Percentiles rank a stretch among this genome's conserved stretches.
Evolutionary conservation across 306 rosid genomes (phyloP).

Genomic region (Arachis stenosperma): DNA sequence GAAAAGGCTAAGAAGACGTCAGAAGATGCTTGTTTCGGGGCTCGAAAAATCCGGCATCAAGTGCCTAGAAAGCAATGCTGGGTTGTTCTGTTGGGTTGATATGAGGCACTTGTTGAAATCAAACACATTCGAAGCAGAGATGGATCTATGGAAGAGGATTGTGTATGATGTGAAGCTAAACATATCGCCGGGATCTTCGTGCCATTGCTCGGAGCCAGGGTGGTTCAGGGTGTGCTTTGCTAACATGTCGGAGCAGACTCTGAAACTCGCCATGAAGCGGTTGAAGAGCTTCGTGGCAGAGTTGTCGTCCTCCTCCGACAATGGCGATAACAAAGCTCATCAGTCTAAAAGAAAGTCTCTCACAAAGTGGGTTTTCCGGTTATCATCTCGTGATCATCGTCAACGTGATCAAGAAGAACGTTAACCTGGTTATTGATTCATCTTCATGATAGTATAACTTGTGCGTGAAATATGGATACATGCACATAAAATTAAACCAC

Average conservation of each 20-base stretch:
- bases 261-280: conserved; percentile 63
- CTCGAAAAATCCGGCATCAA: conserved; percentile 58
- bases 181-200: conserved; percentile 79
- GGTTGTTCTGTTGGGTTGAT: conserved; percentile 79
- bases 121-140: conserved; percentile 69
- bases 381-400: conserved; percentile 60
- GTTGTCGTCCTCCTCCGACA: conserved; percentile 25
- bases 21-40: conserved; percentile 56
- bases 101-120: conserved; percentile 67
- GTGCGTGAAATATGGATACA: conserved; percentile 33
- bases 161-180: conserved; percentile 69
- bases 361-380: conserved; percentile 89
- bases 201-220: conserved; percentile 81
- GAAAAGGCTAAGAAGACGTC: conserved; percentile 62
- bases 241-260: conserved; percentile 70
- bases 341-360: conserved; percentile 53
- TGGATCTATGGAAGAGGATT: conserved; percentile 79
- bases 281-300: conserved; percentile 55
- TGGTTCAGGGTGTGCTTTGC: conserved; percentile 88
- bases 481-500: background rate
- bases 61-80: conserved; percentile 76
- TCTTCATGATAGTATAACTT: background rate
- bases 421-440: conserved; percentile 42
- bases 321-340: background rate
- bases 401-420: conserved; percentile 64